Percentiles rank a stretch among this genome's conserved stretches.
Evolutionary conservation across 345 rosid genomes (phyloP).

Genomic region (Hibiscus trionum): DNA sequence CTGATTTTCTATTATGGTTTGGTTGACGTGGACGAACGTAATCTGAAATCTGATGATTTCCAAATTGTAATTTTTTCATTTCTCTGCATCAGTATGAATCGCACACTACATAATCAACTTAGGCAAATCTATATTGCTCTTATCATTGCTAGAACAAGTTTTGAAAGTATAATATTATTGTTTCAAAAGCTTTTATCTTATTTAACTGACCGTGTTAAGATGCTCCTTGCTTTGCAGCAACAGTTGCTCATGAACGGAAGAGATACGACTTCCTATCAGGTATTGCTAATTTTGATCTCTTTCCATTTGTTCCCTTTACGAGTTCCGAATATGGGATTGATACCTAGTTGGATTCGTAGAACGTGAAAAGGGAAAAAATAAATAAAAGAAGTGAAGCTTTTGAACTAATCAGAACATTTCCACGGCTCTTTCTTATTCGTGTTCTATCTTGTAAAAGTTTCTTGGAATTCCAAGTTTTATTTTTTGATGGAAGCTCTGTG

Average conservation of each 20-base stretch:
- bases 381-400: no score
- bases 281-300: slow-evolving; percentile 14
- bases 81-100: no score
- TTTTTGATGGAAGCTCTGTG: background rate
- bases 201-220: no score
- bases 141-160: background rate
- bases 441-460: background rate
- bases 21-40: no score
- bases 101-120: no score
- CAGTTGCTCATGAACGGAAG: slow-evolving; percentile 42
- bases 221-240: slow-evolving; percentile 41
- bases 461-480: background rate
- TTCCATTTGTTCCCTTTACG: background rate
- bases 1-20: no score
- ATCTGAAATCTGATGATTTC: no score
- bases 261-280: slow-evolving; percentile 86
- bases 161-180: background rate
- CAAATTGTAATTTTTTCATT: no score
- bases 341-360: background rate
- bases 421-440: background rate
- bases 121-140: no score
- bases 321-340: background rate
- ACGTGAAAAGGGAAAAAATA: background rate
- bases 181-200: background rate
- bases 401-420: background rate